A percentile compares a stretch with the other conserved stretches of the same genome.
phyloP scores from a whole-genome alignment of 352 stramenopile genomes.

The Phytopythium montanum region DNA sequence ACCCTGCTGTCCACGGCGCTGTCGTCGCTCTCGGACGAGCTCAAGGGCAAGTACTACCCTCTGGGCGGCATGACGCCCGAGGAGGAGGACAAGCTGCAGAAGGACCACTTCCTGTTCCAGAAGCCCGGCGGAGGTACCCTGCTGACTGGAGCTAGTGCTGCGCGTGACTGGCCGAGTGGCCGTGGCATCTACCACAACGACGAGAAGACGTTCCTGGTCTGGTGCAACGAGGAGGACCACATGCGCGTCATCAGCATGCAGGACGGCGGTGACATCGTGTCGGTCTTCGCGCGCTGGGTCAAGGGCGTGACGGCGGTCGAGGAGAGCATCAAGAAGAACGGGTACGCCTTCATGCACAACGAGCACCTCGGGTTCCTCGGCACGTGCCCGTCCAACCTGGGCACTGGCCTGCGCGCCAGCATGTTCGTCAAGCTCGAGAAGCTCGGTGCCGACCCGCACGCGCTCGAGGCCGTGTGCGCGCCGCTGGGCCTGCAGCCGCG shows the following conservation, averaged over 20 bases:
- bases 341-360: slow-evolving; percentile 86
- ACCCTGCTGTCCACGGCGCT: slow-evolving; percentile 79
- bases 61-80: slow-evolving; percentile 90
- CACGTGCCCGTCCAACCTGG: slow-evolving; percentile 87
- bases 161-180: slow-evolving; percentile 91
- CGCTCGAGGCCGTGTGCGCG: slow-evolving; percentile 68
- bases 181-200: slow-evolving; percentile 94
- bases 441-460: slow-evolving; percentile 63
- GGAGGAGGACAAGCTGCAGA: slow-evolving; percentile 89
- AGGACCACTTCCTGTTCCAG: slow-evolving; percentile 92
- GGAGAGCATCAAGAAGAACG: slow-evolving; percentile 69
- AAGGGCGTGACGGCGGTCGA: slow-evolving; percentile 79
- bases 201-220: slow-evolving; percentile 88
- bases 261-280: slow-evolving; percentile 87
- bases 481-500: slow-evolving; percentile 79
- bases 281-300: slow-evolving; percentile 88
- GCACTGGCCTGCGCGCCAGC: slow-evolving; percentile 79
- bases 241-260: slow-evolving; percentile 90
- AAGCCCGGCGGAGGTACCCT: slow-evolving; percentile 89
- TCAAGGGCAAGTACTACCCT: slow-evolving; percentile 87
- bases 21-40: slow-evolving; percentile 57
- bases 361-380: slow-evolving; percentile 87
- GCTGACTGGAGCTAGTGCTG: slow-evolving; percentile 80
- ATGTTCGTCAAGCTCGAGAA: slow-evolving; percentile 86
- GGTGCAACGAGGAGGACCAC: slow-evolving; percentile 90